Evolutionary conservation across 257 asterid genomes (phyloP), one percentile per base, ranked within the genome.

Genomic region (Solanum okadae): DNA sequence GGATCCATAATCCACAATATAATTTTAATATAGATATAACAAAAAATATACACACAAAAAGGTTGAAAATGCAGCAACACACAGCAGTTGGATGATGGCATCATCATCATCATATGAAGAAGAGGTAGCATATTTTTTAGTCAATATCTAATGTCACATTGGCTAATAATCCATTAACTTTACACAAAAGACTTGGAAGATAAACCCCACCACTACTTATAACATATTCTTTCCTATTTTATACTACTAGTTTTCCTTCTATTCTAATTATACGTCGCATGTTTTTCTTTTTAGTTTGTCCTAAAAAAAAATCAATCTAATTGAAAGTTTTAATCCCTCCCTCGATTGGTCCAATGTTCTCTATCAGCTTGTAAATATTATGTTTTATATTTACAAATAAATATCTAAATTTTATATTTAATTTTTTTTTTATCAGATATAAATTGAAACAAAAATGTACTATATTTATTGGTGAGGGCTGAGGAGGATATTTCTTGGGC

Each of bases 31-130:
- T 27, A 72, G 29, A 46, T 72, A 29, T 29, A 8, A 18, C 59
- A 49, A 52, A 16, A 40, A 34, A 70, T 52, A 14, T 3, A 44
- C 68, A 67, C 15, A 34, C 15, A n/a, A 79, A 27, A 25, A 44
- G 6, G 85, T 44, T 79, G 85, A 79, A 79, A 79, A 44, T 79
- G 85, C 65, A 79, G 85, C 67, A 13, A 44, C 40, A 79, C 85
- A 79, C 85, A 79, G 63, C 85, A 79, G 85, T 79, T 79, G 85
- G 85, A 79, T 79, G 85, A 44, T 79, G 83, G 56, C 83, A 76
- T 76, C 82, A 73, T 35, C 83, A 76, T 76, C 81, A 73, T 35
- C 46, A 37, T 76, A 38, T 77, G 59, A n/a, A 77, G 59, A 40
- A 77, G 61, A 25, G 84, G 1, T 16, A 52, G 10, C 67, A 79